Evolutionary conservation across 2,329 filamentous ascomycete species (phyloP), one percentile per base, ranked within the genome.

Genomic region (Ramularia endophylla): DNA sequence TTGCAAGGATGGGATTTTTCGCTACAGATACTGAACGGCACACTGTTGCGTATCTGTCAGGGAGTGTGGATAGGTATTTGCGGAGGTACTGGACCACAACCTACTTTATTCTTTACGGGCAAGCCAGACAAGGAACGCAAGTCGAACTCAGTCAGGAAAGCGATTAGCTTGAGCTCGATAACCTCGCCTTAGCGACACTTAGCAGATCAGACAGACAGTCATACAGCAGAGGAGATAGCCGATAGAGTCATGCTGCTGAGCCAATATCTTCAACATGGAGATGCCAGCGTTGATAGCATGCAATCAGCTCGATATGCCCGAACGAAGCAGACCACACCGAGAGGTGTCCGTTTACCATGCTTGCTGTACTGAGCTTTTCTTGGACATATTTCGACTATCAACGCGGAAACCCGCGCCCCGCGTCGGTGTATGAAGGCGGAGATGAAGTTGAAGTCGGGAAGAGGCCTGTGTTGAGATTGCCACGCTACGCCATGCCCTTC

Each of bases 91-190:
- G 31, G 22, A 43, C 38, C 32, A 22, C 32, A n/a, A 37, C 37
- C 40, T 44, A 39, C 38, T 50, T 41, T 47, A 39, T 43, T 41
- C 43, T 41, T 44, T 35, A 37, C 35, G 44, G 29, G 31, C 25
- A 38, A 33, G 33, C 32, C 46, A 41, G 46, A 41, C 47, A 47
- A 25, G 39, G 47, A 47, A 43, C 47, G 35, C 49, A 52, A 52
- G 45, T 50, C 44, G 44, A 44, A 47, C 47, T 40, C 42, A 44
- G 38, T 40, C n/a, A 41, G 41, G 33, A 41, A 16, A 47, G 42
- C 45, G 40, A 37, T 46, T 53, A 53, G 52, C 48, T 51, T 53
- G 41, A 51, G 44, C 41, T 48, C 53, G 51, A 53, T 56, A 50
- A 49, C 47, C 43, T 30, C 42, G 44, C 46, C 37, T 33, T 47